Evolutionary conservation across 139 green algal genomes (phyloP), one percentile per base, ranked within the genome.

Genomic region (Zygnema cylindricum): DNA sequence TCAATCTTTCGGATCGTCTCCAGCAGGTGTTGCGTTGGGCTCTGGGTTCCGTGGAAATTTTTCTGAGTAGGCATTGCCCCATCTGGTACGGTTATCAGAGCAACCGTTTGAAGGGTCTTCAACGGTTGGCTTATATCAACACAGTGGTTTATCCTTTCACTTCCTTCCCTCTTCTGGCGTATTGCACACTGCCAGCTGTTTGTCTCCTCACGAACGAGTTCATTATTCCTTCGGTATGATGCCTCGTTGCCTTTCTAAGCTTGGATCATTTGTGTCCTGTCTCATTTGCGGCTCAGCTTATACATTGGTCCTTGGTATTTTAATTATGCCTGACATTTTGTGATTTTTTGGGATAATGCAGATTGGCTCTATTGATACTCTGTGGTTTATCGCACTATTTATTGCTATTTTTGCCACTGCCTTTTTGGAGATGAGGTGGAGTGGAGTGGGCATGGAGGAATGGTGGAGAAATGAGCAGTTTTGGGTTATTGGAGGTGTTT

Each of bases 381-480:
- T 91, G 25, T 92, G 69, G n/a, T 92, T 90, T 39, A 41, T 92
- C 11, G 54, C 55, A 11, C 35, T 92, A 35, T 92, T 92, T 69
- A 32, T 91, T 35, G 55, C 35, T 69, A 86, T 92, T 30, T 92
- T 92, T 69, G 84, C 76, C 2, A 90, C 84, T 3, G 73, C 41
- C 69, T 43, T 92, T 23, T 84, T 92, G n/a, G 88, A 92, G 84
- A 89, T 92, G 55, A 39, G 88, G 23, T 92, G 88, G 88, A 86
- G 77, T 11, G 84, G 88, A 22, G 88, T 92, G 7, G 39, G 41
- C 0, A 75, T 92, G 83, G 87, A 92, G 33, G 88, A 92, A 40
- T 92, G 57, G 57, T 92, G 88, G 88, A 73, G 88, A 33, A 92
- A 92, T 40, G 88, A 92, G 84, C 88, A 92, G 84, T 92, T 92